Percentiles rank a stretch among this genome's conserved stretches.
Conservation (phyloP, 257 asterid genomes). For the Plantago elongata region DNA sequence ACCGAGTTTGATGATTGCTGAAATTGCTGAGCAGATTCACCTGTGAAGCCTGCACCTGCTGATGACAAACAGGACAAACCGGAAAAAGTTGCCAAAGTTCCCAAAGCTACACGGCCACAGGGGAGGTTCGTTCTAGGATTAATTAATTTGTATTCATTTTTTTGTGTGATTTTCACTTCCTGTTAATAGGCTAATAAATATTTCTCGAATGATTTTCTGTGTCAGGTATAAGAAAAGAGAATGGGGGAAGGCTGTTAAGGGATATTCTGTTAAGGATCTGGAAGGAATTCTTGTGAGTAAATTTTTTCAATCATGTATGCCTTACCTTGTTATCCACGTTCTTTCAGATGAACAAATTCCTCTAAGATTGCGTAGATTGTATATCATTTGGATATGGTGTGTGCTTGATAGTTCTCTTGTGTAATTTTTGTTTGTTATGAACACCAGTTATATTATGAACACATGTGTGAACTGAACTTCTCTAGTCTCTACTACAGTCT, state of each 20-base stretch:
- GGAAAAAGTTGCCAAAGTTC: conserved; percentile 17
- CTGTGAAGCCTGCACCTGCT: conserved; percentile 24
- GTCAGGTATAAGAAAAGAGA: conserved; percentile 83
- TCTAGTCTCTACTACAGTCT: no score
- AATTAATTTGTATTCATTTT: neutral
- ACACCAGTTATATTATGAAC: neutral
- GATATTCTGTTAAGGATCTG: conserved; percentile 82
- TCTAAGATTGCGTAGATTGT: neutral
- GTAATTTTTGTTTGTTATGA: no score
- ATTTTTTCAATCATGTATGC: neutral
- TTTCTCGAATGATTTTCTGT: conserved; percentile 9
- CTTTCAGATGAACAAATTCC: neutral
- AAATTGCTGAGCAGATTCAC: conserved; percentile 28
- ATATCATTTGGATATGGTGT: neutral
- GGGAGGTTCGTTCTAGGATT: conserved; percentile 57
- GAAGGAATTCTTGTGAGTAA: conserved; percentile 88
- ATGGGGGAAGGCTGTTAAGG: conserved; percentile 71
- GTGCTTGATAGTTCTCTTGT: neutral
- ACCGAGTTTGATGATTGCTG: conserved; percentile 31
- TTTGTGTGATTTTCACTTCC: neutral
- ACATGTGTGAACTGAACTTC: neutral
- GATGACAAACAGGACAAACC: conserved; percentile 10
- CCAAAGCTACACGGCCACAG: conserved; percentile 81
- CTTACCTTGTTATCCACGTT: conserved; percentile 3
- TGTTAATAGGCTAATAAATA: neutral